Evolutionary conservation across 1,284 basidiomycete species (phyloP).

Genomic region (Leccinum insigne): DNA sequence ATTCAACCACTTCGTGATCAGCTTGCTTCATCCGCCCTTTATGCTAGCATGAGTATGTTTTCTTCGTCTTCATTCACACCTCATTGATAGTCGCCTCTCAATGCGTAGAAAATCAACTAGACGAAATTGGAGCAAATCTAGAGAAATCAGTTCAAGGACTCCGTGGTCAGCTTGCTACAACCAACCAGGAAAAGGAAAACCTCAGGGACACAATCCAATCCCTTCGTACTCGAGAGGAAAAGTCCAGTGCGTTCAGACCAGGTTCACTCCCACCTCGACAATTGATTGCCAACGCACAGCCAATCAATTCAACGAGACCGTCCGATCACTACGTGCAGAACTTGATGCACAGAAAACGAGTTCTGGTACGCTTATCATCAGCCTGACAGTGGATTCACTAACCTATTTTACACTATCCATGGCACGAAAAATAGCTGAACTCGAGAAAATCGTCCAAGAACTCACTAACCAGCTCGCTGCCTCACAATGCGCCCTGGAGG

Average conservation of each 20-base stretch:
- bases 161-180: neutral
- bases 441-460: no score
- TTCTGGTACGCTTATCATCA: neutral
- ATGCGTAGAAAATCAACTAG: neutral
- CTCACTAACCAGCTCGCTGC: neutral
- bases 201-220: neutral
- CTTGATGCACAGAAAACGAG: neutral
- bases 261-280: neutral
- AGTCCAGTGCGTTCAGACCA: neutral
- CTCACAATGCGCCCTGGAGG: neutral
- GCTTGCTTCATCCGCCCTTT: neutral
- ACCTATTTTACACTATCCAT: no score
- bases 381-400: neutral
- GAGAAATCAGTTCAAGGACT: neutral
- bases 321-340: neutral
- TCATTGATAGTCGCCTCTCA: neutral
- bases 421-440: no score
- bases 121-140: neutral
- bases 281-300: neutral
- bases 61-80: neutral
- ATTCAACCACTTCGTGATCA: neutral
- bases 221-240: neutral
- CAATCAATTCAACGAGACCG: neutral
- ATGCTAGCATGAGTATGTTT: neutral
- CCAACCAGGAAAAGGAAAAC: neutral